Conservation (phyloP, 1,139 yeast species). For the Debaryomyces nepalensis region DNA sequence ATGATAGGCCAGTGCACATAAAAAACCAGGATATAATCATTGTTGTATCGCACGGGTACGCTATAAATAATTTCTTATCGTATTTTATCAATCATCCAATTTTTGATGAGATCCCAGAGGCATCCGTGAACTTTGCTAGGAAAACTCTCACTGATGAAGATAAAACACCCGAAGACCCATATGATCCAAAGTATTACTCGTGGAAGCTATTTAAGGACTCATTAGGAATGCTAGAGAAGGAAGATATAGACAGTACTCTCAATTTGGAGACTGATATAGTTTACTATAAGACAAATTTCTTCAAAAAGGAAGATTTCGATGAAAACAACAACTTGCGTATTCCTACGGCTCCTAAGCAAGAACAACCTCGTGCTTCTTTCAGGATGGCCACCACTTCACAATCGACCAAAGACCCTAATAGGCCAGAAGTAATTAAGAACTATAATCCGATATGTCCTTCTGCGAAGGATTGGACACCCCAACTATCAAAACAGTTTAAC, state of each 20-base stretch:
- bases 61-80: constrained; percentile 44
- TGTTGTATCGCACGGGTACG: constrained; percentile 50
- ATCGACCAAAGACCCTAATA: constrained; percentile 15
- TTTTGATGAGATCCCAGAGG: constrained; percentile 52
- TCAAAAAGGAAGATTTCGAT: constrained; percentile 41
- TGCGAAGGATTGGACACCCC: constrained; percentile 46
- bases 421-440: constrained; percentile 22
- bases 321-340: constrained; percentile 16
- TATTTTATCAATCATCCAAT: constrained; percentile 52
- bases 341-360: constrained; percentile 17
- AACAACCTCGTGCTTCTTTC: constrained; percentile 37
- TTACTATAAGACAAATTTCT: constrained; percentile 51
- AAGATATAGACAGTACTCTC: constrained; percentile 36
- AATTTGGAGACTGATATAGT: constrained; percentile 51
- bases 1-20: constrained; percentile 43
- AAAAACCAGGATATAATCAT: constrained; percentile 43
- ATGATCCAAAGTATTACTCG: constrained; percentile 25
- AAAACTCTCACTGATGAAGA: constrained; percentile 22
- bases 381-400: constrained; percentile 21
- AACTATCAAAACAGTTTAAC: constrained; percentile 29
- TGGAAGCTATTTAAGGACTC: constrained; percentile 46
- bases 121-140: constrained; percentile 41
- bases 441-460: constrained; percentile 43
- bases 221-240: constrained; percentile 33
- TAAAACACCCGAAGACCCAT: constrained; percentile 19